phyloP scores from a whole-genome alignment of 805 yeast genomes.

The Pichia scutulata region DNA sequence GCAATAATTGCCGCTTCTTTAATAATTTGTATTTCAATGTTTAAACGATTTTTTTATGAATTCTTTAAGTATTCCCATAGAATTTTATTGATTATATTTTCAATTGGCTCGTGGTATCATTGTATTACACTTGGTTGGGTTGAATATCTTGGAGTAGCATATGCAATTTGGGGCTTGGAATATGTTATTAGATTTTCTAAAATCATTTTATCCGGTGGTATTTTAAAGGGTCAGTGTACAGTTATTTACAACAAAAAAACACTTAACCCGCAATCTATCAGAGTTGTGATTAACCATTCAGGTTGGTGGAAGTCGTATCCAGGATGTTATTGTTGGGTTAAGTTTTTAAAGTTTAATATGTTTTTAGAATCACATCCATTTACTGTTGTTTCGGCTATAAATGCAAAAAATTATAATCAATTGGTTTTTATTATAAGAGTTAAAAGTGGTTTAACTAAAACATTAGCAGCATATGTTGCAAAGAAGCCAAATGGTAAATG shows the following conservation, averaged over 20 bases:
- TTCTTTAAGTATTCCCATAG: constrained; percentile 39
- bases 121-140: constrained; percentile 42
- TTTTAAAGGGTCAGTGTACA: constrained; percentile 41
- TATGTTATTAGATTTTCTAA: constrained; percentile 49
- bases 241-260: constrained; percentile 15
- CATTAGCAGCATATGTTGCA: constrained; percentile 28
- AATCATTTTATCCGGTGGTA: constrained; percentile 51
- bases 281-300: constrained; percentile 44
- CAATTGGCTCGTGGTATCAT: constrained; percentile 40
- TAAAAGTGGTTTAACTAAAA: constrained; percentile 46
- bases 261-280: constrained; percentile 33
- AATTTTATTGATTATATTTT: constrained; percentile 32
- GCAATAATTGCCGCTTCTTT: constrained; percentile 25
- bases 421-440: constrained; percentile 39
- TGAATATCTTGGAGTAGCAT: constrained; percentile 43
- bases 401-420: constrained; percentile 36
- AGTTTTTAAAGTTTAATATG: constrained; percentile 35
- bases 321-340: constrained; percentile 57
- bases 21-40: constrained; percentile 25
- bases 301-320: constrained; percentile 47
- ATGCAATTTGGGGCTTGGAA: constrained; percentile 68
- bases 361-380: constrained; percentile 69
- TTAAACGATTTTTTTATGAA: constrained; percentile 37
- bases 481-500: constrained; percentile 29
- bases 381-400: constrained; percentile 39